phyloP scores from a whole-genome alignment of 192 early-diverging fungal genomes.

The Coemansia sp. region DNA sequence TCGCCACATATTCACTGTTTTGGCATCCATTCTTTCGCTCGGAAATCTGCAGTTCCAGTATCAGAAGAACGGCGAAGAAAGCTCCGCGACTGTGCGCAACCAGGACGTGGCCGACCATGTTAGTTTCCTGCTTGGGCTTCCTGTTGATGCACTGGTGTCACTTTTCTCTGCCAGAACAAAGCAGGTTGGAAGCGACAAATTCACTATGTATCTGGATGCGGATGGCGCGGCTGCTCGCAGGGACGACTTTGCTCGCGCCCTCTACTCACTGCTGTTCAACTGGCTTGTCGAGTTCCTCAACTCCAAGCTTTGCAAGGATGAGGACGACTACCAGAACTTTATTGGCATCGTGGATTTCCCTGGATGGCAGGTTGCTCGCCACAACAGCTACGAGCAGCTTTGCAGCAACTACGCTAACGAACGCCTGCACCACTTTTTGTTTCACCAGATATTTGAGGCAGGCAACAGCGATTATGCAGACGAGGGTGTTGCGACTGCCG shows the following conservation, averaged over 20 bases:
- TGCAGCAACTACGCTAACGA: slow-evolving; percentile 90
- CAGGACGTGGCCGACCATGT: slow-evolving; percentile 71
- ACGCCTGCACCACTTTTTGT: slow-evolving; percentile 75
- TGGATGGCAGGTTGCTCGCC: slow-evolving; percentile 63
- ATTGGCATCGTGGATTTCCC: slow-evolving; percentile 85
- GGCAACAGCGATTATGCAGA: slow-evolving; percentile 60
- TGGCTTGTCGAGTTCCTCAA: slow-evolving; percentile 86
- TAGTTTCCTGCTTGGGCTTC: slow-evolving; percentile 80
- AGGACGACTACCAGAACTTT: slow-evolving; percentile 62
- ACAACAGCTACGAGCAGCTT: slow-evolving; percentile 59
- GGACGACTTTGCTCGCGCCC: slow-evolving; percentile 69
- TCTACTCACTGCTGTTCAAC: slow-evolving; percentile 83
- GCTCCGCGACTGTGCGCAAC: slow-evolving; percentile 78
- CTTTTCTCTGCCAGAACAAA: slow-evolving; percentile 81
- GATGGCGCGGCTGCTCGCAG: slow-evolving; percentile 69
- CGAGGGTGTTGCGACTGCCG: slow-evolving; percentile 58
- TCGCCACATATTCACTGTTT: slow-evolving; percentile 78
- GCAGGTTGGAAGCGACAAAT: slow-evolving; percentile 78
- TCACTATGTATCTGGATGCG: slow-evolving; percentile 77
- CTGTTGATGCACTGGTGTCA: slow-evolving; percentile 67
- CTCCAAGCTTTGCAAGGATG: slow-evolving; percentile 71
- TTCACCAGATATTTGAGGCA: slow-evolving; percentile 71
- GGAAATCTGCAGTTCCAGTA: slow-evolving; percentile 86
- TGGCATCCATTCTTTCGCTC: slow-evolving; percentile 84
- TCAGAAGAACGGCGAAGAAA: slow-evolving; percentile 69